A percentile compares a stretch with the other conserved stretches of the same genome.
Conservation (phyloP, 768 basidiomycete genomes). For the Pisolithus tinctorius region DNA sequence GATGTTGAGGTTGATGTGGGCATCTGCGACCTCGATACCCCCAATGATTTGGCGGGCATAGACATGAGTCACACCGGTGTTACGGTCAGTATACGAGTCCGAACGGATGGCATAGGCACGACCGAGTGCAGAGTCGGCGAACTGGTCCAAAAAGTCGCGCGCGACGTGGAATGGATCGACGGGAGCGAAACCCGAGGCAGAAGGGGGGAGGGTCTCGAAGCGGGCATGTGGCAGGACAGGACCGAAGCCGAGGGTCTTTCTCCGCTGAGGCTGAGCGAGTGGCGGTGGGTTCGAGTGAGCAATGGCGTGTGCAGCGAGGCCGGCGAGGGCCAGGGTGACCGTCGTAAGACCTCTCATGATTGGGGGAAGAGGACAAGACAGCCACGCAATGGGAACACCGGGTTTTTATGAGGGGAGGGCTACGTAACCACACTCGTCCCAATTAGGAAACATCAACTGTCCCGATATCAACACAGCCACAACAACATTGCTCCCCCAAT, state of each 20-base stretch:
- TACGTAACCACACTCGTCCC: neutral
- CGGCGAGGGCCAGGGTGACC: conserved; percentile 54
- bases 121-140: conserved; percentile 30
- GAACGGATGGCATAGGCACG: conserved; percentile 55
- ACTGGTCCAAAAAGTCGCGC: conserved; percentile 43
- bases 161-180: conserved; percentile 58
- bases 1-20: conserved; percentile 91
- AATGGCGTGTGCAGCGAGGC: conserved; percentile 50
- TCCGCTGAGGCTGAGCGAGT: conserved; percentile 21
- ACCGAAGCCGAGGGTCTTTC: conserved; percentile 91
- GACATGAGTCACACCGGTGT: conserved; percentile 83
- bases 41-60: conserved; percentile 82
- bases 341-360: conserved; percentile 61
- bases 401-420: neutral
- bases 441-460: too few species aligned
- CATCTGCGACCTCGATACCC: conserved; percentile 84
- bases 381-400: neutral
- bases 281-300: conserved; percentile 32
- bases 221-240: conserved; percentile 70
- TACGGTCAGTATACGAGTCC: conserved; percentile 83
- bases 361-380: neutral
- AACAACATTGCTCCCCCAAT: too few species aligned
- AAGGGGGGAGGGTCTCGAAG: conserved; percentile 41
- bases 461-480: too few species aligned
- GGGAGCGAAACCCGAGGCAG: conserved; percentile 36